phyloP scores from a whole-genome alignment of 225 moss, liverwort and hornwort species.

The Straminergon stramineum region DNA sequence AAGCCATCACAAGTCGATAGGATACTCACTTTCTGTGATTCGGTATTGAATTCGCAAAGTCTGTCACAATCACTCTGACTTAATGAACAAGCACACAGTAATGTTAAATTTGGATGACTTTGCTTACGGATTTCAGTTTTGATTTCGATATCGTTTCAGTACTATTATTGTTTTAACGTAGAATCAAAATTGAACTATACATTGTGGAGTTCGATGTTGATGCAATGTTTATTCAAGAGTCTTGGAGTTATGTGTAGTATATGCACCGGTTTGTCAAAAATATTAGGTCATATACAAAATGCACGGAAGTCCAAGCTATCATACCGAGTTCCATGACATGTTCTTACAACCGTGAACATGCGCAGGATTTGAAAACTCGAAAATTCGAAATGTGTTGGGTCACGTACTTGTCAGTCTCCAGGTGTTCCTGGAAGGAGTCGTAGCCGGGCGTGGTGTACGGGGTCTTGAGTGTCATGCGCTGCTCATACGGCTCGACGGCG shows the following conservation, averaged over 20 bases:
- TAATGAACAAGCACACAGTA: not conserved
- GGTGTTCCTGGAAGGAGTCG: not conserved
- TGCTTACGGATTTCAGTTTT: not conserved
- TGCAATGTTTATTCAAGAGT: not conserved
- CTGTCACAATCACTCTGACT: not conserved
- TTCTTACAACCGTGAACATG: not conserved
- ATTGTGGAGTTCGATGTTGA: not conserved
- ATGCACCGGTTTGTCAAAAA: not conserved
- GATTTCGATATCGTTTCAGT: not conserved
- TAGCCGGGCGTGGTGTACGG: not conserved
- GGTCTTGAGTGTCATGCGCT: conserved; percentile 1
- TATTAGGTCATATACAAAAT: not conserved
- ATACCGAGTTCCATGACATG: not conserved
- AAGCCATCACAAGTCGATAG: not conserved
- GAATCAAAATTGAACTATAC: not conserved
- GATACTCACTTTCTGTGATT: not conserved
- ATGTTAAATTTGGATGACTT: not conserved
- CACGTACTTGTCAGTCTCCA: conserved; percentile 1
- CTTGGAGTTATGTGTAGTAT: not conserved
- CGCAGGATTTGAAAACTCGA: not conserved
- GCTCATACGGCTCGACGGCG: not conserved
- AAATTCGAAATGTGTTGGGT: not conserved
- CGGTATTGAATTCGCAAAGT: not conserved
- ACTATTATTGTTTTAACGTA: not conserved
- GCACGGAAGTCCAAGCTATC: not conserved